Evolutionary conservation across 768 basidiomycete genomes (phyloP), one percentile per base, ranked within the genome.

Genomic region (Saitozyma podzolica): DNA sequence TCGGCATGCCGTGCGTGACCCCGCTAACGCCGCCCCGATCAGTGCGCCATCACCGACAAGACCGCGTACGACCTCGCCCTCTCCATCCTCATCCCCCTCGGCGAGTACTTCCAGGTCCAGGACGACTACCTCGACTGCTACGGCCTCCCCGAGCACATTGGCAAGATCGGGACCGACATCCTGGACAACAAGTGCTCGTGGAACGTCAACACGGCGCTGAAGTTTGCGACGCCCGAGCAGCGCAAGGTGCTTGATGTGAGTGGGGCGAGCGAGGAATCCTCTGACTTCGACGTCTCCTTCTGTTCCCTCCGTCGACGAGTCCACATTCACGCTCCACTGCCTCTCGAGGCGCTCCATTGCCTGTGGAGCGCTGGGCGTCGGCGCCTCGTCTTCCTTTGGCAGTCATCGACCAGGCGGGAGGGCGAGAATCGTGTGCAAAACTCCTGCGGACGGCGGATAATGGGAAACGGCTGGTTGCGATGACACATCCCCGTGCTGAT

Each of bases 121-220:
- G 95, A 98, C 77, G 95, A 98, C 81, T 97, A 88, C 81, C 86
- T 98, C 72, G 96, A 99, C 80, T 96, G 86, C 77, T 88, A 89
- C 17, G 92, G 88, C 6, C 85, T 90, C 8, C 91, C 92, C 0
- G 92, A 93, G 80, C 84, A 89, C 70, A 89, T 97, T 56, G 95
- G 95, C 52, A 98, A 99, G 82, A 87, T 99, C 62, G 96, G 95
- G 19, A 98, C 95, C 14, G 96, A 98, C 79, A 99, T 99, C 73
- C 80, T 97, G 62, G 95, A 99, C 81, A 97, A 97, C 86, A 99
- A 99, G 82, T 98, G 95, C 80, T 89, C 89, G 16, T 99, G 95
- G 96, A 88, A 88, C 70, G 84, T 98, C 79, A 97, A 96, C 81
- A 87, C 86, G 19, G 96, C 92, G 39, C 83, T 98, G 61, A 64